These are phyloP conservation scores for Colletotrichum chlorophyti DNA, from an alignment of 2,329 filamentous ascomycete species.

Conservation along the genomic window DNA sequence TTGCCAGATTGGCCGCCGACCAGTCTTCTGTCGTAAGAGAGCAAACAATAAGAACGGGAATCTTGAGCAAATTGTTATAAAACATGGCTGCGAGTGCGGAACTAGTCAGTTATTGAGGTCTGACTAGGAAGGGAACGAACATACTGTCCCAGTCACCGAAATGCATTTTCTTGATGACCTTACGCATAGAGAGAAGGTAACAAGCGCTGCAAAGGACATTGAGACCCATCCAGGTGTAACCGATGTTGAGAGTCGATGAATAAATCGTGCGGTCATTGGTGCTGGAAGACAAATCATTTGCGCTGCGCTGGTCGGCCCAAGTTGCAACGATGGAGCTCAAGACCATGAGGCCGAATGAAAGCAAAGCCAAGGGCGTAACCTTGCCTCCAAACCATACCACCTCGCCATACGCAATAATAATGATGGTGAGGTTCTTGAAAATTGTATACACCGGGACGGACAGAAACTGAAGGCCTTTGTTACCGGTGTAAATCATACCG, in stretches of 20 bases:
- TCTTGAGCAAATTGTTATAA: constrained; percentile 98
- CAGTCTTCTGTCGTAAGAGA: constrained; percentile 91
- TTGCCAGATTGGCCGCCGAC: constrained; percentile 81
- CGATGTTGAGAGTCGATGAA: constrained; percentile 91
- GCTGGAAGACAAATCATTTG: no score
- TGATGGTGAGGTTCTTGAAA: constrained; percentile 99
- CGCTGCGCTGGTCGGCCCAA: constrained; percentile 97
- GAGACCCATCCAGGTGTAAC: constrained; percentile 97
- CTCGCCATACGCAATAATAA: constrained; percentile 97
- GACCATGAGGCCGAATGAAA: constrained; percentile 97
- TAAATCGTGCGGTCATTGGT: constrained; percentile 76
- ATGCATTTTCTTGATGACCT: constrained; percentile 99
- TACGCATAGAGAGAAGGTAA: constrained; percentile 92
- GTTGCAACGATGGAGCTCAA: constrained; percentile 92
- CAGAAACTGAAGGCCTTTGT: constrained; percentile 93
- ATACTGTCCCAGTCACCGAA: constrained; percentile 99
- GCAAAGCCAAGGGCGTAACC: constrained; percentile 84
- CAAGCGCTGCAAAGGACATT: constrained; percentile 95
- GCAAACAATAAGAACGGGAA: constrained; percentile 84
- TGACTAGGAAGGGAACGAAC: constrained; percentile 55
- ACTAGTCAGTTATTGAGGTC: neutral
- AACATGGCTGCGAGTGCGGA: constrained; percentile 82
- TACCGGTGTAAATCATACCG: constrained; percentile 98
- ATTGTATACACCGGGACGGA: constrained; percentile 99
- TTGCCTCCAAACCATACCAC: constrained; percentile 97